Evolutionary conservation across 768 basidiomycete species (phyloP), one percentile per base, ranked within the genome.

Genomic region (Trametes cingulata): DNA sequence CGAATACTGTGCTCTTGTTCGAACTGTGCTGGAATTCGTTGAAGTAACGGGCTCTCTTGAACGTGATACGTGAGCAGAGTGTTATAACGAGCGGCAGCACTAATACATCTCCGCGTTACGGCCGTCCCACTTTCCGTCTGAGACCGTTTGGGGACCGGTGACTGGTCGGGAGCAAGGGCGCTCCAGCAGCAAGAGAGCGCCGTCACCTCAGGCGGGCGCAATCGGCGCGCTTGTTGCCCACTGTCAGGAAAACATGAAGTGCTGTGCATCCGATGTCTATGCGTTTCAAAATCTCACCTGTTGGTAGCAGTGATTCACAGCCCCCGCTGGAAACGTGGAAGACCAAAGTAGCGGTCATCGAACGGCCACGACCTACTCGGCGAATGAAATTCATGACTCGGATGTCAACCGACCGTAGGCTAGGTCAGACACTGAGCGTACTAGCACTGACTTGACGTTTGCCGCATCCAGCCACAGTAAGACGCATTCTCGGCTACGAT

Each of bases 271-370:
- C 29, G 10, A 10, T 35, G 13, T 12, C 22, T 25, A 19, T 27
- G 24, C 24, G 56, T 57, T 57, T 57, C 56, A 57, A 19, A 33
- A 33, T 33, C 29, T 33, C 29, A 33, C 29, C 35, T 41, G 10
- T 12, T 12, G 8, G n/a, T 45, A 42, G n/a, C n/a, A 51, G 37
- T 25, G 37, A n/a, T 20, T n/a, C 56, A 57, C 55, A 39, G 55
- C 55, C 55, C 27, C 29, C 6, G 4, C 29, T 10, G 29, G 29
- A 33, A 5, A 33, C 29, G 29, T 33, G 29, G 29, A 33, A 33
- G 29, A 33, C 29, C 29, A 33, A 10, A 33, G 6, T 33, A 5
- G 10, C 29, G 29, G 29, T 33, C 10, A 10, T 33, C 29, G 29
- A 10, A 33, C 10, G 29, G 29, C 29, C 29, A 33, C 29, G 29